Conservation (phyloP, 176 grass and related monocot species). For the Musa beccarii region DNA sequence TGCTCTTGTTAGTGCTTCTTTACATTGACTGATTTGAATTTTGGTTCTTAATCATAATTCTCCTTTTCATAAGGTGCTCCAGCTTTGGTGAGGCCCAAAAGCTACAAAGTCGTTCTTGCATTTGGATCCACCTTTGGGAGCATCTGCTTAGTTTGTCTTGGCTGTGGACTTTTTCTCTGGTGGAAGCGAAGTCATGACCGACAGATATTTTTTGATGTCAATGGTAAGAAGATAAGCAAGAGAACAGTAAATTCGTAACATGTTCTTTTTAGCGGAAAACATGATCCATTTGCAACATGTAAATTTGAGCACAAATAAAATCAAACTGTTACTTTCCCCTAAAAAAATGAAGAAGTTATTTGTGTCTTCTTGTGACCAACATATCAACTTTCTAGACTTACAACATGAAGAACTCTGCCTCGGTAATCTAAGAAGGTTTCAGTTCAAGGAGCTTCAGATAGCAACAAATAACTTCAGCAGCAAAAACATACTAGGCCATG, state of each 20-base stretch:
- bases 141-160: conserved; percentile 42
- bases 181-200: conserved; percentile 40
- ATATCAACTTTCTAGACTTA: not conserved
- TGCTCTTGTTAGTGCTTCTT: not conserved
- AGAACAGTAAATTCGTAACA: not conserved
- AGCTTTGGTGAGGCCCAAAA: conserved; percentile 30
- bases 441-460: conserved; percentile 9
- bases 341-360: not conserved
- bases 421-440: conserved; percentile 8
- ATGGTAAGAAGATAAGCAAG: conserved; percentile 41
- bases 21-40: not conserved
- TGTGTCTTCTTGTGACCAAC: not conserved
- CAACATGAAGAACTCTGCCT: conserved; percentile 6
- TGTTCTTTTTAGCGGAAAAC: not conserved
- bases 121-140: conserved; percentile 51
- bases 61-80: conserved; percentile 30
- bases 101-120: conserved; percentile 38
- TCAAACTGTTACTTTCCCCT: not conserved
- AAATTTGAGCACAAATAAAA: not conserved
- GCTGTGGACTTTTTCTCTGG: conserved; percentile 48
- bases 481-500: conserved; percentile 9
- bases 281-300: not conserved
- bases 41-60: conserved; percentile 17
- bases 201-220: conserved; percentile 43
- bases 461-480: conserved; percentile 22